Conservation (phyloP, 768 basidiomycete genomes). For the Auricularia sp. region DNA sequence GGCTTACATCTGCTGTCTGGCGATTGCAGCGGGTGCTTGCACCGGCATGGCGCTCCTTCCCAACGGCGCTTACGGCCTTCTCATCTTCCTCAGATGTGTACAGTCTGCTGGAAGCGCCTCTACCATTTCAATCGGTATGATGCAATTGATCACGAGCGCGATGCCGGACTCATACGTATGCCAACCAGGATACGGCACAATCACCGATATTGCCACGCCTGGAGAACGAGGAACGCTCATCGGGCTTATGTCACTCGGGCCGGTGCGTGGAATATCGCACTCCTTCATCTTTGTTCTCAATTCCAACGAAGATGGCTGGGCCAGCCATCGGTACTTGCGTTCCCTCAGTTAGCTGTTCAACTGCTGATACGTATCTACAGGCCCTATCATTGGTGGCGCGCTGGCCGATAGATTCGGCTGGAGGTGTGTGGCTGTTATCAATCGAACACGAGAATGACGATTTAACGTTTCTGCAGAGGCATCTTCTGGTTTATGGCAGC, state of each 20-base stretch:
- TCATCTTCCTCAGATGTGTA: constrained; percentile 69
- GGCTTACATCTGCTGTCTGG: constrained; percentile 46
- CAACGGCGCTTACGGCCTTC: constrained; percentile 59
- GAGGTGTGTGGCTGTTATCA: constrained; percentile 31
- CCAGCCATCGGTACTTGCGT: constrained; percentile 17
- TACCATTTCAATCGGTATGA: constrained; percentile 42
- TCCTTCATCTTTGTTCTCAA: background rate
- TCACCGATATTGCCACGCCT: constrained; percentile 66
- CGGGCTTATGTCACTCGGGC: constrained; percentile 56
- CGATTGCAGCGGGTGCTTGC: constrained; percentile 55
- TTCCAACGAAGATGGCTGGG: background rate
- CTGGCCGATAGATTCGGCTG: constrained; percentile 53
- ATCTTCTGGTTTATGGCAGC: constrained; percentile 59
- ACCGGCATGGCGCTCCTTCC: constrained; percentile 49
- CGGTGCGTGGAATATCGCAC: constrained; percentile 30
- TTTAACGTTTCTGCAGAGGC: constrained; percentile 25
- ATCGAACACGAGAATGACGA: background rate
- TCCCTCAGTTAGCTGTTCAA: constrained; percentile 8
- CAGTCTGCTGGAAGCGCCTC: constrained; percentile 76
- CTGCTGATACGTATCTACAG: constrained; percentile 18
- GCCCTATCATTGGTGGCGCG: constrained; percentile 42
- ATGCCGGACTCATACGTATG: background rate
- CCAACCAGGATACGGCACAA: constrained; percentile 43
- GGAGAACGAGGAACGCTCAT: constrained; percentile 68
- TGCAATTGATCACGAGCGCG: background rate